Percentiles rank a stretch among this genome's conserved stretches.
These are phyloP conservation scores for Chalciporus pseudorubinellus DNA, from an alignment of 768 basidiomycete species.

Conservation along the genomic window DNA sequence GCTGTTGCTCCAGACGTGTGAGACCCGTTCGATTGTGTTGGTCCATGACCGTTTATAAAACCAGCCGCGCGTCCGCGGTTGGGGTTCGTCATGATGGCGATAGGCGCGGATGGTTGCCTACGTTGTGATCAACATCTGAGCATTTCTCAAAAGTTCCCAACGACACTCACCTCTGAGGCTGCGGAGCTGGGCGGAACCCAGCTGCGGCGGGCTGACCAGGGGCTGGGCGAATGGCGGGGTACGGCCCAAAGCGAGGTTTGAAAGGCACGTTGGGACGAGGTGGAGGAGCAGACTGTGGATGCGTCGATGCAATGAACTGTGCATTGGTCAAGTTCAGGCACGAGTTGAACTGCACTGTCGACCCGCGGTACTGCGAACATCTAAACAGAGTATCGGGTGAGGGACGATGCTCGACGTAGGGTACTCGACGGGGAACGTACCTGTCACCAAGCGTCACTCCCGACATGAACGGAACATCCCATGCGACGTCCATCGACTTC, in stretches of 20 bases:
- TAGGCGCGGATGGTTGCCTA: constrained; percentile 40
- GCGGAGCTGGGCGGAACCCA: constrained; percentile 63
- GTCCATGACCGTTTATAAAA: constrained; percentile 12
- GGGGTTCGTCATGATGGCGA: constrained; percentile 79
- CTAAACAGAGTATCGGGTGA: constrained; percentile 41
- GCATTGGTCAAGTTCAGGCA: constrained; percentile 86
- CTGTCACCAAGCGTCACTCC: constrained; percentile 83
- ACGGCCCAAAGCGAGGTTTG: constrained; percentile 65
- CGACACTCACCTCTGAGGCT: constrained; percentile 16
- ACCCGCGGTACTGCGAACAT: constrained; percentile 91
- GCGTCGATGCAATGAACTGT: constrained; percentile 80
- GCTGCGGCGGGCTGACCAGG: constrained; percentile 53
- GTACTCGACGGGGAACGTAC: constrained; percentile 35
- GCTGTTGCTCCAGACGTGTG: constrained; percentile 3
- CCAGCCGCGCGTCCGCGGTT: constrained; percentile 42
- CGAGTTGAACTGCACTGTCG: constrained; percentile 80
- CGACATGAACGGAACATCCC: constrained; percentile 95
- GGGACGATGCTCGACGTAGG: no score
- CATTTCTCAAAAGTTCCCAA: no score
- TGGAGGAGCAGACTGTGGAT: constrained; percentile 51
- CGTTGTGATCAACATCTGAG: neutral
- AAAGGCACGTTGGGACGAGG: constrained; percentile 52
- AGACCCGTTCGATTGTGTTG: constrained; percentile 4
- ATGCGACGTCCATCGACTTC: constrained; percentile 90
- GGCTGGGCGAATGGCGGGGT: constrained; percentile 55